Conservation (phyloP, 2,329 filamentous ascomycete genomes). For the Scopulariopsis brevicaulis region DNA sequence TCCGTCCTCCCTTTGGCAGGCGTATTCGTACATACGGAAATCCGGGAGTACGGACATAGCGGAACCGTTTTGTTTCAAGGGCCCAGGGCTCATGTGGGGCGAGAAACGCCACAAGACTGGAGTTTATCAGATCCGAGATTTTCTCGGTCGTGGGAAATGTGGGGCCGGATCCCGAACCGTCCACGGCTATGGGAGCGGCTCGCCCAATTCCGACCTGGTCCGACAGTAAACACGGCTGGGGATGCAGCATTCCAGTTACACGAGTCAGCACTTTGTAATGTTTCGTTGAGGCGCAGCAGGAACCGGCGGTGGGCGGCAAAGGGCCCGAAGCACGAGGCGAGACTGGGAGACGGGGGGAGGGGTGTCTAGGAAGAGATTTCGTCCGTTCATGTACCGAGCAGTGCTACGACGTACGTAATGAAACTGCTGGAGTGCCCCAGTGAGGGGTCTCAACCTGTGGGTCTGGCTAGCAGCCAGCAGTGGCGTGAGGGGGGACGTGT, state of each 20-base stretch:
- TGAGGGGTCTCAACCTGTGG: background rate
- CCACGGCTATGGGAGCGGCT: background rate
- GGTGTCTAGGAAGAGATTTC: too few species aligned
- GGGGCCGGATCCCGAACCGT: background rate
- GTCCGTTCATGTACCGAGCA: too few species aligned
- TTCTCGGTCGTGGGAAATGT: background rate
- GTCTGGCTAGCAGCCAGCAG: background rate
- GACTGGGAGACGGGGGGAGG: background rate
- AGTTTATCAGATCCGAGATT: conserved; percentile 16
- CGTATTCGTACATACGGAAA: background rate
- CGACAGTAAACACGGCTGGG: background rate
- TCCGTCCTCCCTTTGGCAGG: background rate
- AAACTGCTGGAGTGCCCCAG: too few species aligned
- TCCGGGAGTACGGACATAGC: background rate
- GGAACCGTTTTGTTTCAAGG: too few species aligned
- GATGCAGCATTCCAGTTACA: background rate
- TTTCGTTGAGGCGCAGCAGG: background rate
- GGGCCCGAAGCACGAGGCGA: background rate
- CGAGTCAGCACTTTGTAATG: background rate
- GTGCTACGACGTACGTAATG: too few species aligned
- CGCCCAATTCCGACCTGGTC: background rate
- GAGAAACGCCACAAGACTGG: too few species aligned
- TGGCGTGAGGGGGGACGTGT: background rate
- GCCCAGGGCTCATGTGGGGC: too few species aligned
- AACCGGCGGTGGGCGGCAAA: background rate